Percentiles rank a stretch among this genome's conserved stretches.
Evolutionary conservation across 192 early-diverging fungal genomes (phyloP).

Genomic region (Nowakowskiella sp.): DNA sequence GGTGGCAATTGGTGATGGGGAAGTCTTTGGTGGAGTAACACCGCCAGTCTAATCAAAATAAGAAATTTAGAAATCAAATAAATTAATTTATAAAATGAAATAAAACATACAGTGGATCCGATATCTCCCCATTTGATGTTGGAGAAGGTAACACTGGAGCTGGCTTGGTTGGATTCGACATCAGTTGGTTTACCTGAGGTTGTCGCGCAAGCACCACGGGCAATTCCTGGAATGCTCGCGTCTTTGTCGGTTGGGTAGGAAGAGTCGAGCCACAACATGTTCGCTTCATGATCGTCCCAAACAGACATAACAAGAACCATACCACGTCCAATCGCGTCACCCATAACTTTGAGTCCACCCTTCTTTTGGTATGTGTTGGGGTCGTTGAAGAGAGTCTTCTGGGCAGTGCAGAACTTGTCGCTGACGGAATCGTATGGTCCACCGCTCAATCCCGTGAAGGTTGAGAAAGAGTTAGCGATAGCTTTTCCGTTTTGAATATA

Average conservation of each 20-base stretch:
- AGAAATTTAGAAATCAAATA: too few species aligned
- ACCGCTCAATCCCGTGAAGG: slow-evolving; percentile 4
- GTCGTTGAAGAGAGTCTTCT: slow-evolving; percentile 26
- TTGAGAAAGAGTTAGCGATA: slow-evolving; percentile 7
- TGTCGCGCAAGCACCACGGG: slow-evolving; percentile 19
- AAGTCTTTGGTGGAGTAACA: too few species aligned
- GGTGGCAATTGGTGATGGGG: too few species aligned
- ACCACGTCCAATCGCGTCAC: slow-evolving; percentile 15
- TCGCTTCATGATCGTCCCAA: slow-evolving; percentile 23
- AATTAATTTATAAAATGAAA: too few species aligned
- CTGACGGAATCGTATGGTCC: slow-evolving; percentile 22
- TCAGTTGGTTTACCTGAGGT: slow-evolving; percentile 11
- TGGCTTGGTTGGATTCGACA: slow-evolving; percentile 1
- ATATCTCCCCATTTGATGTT: slow-evolving; percentile 26
- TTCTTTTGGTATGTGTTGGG: slow-evolving; percentile 19
- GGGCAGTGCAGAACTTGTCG: slow-evolving; percentile 14
- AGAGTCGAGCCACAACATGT: slow-evolving; percentile 38
- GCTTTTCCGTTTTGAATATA: slow-evolving; percentile 27
- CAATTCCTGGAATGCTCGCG: slow-evolving; percentile 5
- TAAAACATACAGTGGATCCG: slow-evolving; percentile 22
- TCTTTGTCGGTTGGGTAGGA: slow-evolving; percentile 14
- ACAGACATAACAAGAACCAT: slow-evolving; percentile 28
- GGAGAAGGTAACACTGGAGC: slow-evolving; percentile 17
- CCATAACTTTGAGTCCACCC: slow-evolving; percentile 28
- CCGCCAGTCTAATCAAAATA: too few species aligned